Percentiles rank a stretch among this genome's conserved stretches.
These are phyloP conservation scores for Boletus hoseneyae DNA, from an alignment of 1,284 basidiomycete species.

Conservation along the genomic window DNA sequence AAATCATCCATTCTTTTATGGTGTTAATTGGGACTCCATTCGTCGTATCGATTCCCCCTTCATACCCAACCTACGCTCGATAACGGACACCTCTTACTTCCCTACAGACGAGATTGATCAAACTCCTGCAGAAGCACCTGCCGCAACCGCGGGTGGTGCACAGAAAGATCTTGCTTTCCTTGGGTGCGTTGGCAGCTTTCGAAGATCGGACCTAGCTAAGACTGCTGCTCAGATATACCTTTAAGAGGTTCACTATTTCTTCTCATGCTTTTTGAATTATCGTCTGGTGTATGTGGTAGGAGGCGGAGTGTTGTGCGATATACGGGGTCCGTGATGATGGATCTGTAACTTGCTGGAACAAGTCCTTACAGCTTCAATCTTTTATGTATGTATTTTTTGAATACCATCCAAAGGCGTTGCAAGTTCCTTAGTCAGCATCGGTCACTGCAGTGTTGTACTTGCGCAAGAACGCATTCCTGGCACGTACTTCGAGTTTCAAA, in stretches of 20 bases:
- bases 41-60: slow-evolving; percentile 93
- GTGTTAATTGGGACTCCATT: slow-evolving; percentile 92
- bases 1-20: slow-evolving; percentile 93
- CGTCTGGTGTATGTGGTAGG: background rate
- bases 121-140: slow-evolving; percentile 62
- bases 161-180: slow-evolving; percentile 91
- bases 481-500: too few species aligned
- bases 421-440: too few species aligned
- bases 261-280: slow-evolving; percentile 36
- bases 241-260: slow-evolving; percentile 66
- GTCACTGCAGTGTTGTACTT: too few species aligned
- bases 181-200: slow-evolving; percentile 52
- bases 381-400: slow-evolving; percentile 9
- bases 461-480: too few species aligned
- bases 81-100: slow-evolving; percentile 97
- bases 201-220: slow-evolving; percentile 7
- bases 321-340: background rate
- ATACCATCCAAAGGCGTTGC: too few species aligned
- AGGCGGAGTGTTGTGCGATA: background rate
- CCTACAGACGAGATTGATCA: slow-evolving; percentile 96
- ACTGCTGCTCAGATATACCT: slow-evolving; percentile 56
- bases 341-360: slow-evolving; percentile 7
- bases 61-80: slow-evolving; percentile 87
- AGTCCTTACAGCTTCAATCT: background rate
- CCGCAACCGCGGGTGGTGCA: slow-evolving; percentile 54